phyloP scores from a whole-genome alignment of 768 basidiomycete species.

The Piloderma croceum region DNA sequence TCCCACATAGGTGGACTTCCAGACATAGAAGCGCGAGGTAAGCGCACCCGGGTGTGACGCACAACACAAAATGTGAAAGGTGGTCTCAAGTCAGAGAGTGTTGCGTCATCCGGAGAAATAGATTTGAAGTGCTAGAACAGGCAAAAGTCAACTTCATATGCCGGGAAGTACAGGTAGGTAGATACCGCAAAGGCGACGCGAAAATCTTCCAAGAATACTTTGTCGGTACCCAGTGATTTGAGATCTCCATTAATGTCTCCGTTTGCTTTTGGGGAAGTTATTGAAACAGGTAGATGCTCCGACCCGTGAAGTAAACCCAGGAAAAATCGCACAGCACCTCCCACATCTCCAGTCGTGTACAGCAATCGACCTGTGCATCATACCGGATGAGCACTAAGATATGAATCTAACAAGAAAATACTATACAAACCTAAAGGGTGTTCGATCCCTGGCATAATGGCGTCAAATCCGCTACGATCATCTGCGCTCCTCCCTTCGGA shows the following conservation, averaged over 20 bases:
- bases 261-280: slow-evolving; percentile 13
- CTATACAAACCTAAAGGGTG: slow-evolving; percentile 61
- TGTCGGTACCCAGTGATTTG: slow-evolving; percentile 43
- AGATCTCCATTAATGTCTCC: slow-evolving; percentile 9
- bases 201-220: slow-evolving; percentile 82
- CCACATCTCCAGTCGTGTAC: slow-evolving; percentile 85
- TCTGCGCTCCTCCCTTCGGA: slow-evolving; percentile 48
- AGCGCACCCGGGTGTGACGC: slow-evolving; percentile 50
- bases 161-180: slow-evolving; percentile 3
- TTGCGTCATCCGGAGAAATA: slow-evolving; percentile 42
- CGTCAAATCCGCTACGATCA: slow-evolving; percentile 46
- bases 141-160: background rate
- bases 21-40: slow-evolving; percentile 43
- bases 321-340: slow-evolving; percentile 73
- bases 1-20: slow-evolving; percentile 53
- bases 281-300: no score
- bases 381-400: slow-evolving; percentile 2
- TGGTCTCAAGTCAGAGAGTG: slow-evolving; percentile 45
- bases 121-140: slow-evolving; percentile 61
- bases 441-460: slow-evolving; percentile 67
- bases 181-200: slow-evolving; percentile 76
- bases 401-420: background rate
- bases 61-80: slow-evolving; percentile 64
- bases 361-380: slow-evolving; percentile 66
- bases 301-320: slow-evolving; percentile 60